Conservation (phyloP, 192 early-diverging fungal genomes). For the Umbelopsis ramanniana region DNA sequence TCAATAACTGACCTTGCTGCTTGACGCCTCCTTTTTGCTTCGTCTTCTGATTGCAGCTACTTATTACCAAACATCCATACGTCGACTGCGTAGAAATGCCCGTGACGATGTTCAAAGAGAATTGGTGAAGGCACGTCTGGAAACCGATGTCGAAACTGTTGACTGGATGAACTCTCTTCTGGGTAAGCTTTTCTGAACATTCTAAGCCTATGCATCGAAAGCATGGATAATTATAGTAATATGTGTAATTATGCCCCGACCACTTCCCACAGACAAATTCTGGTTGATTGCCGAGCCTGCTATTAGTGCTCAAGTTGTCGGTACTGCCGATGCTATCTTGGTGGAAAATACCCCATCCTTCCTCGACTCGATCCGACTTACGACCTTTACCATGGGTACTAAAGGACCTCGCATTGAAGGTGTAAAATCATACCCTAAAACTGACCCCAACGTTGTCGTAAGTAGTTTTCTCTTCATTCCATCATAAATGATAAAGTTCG, state of each 20-base stretch:
- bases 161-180: conserved; percentile 85
- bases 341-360: conserved; percentile 78
- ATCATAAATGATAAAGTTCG: not conserved
- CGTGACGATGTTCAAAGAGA: conserved; percentile 75
- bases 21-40: not conserved
- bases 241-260: not conserved
- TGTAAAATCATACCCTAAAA: conserved; percentile 73
- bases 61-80: conserved; percentile 76
- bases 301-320: conserved; percentile 74
- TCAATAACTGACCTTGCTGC: conserved; percentile 15
- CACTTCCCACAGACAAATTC: conserved; percentile 75
- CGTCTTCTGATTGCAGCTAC: conserved; percentile 46
- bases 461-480: conserved; percentile 16
- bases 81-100: conserved; percentile 67
- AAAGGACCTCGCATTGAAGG: conserved; percentile 75
- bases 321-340: conserved; percentile 74
- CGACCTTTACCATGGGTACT: conserved; percentile 78
- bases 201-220: not conserved
- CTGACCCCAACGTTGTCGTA: conserved; percentile 75
- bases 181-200: not conserved
- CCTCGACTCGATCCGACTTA: conserved; percentile 75
- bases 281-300: conserved; percentile 93
- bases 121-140: conserved; percentile 53
- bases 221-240: not conserved
- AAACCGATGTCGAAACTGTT: conserved; percentile 63